Evolutionary conservation across 352 stramenopile species (phyloP), one percentile per base, ranked within the genome.

Genomic region (Peronosclerospora sorghi): DNA sequence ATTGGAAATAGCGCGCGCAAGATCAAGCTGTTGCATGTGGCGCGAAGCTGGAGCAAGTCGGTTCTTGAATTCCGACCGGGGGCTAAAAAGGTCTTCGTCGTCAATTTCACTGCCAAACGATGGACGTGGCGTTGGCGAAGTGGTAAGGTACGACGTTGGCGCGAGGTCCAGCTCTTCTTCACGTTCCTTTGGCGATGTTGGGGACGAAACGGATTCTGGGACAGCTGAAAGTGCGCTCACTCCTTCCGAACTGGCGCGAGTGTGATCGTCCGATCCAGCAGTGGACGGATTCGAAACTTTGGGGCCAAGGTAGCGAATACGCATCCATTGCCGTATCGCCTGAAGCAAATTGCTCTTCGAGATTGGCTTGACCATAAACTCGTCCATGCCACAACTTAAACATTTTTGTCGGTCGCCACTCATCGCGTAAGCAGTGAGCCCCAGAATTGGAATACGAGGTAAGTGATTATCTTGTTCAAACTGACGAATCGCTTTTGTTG

Each of bases 281-380:
- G 50, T 30, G 15, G 48, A 53, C 15, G 41, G 24, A 18, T 39
- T 57, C 5, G 56, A 32, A 4, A 48, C 59, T 45, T 73, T 66
- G 27, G 53, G 35, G 8, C 56, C 45, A 21, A 75, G 51, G 41
- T 77, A 83, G 5, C 71, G 68, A 43, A 76, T 45, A 18, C 73
- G 65, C 56, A 83, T 75, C 73, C 73, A 85, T 37, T 83, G 70
- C 6, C 68, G 50, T 40, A 85, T 83, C 0, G 68, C 64, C 38
- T 85, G 77, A 0, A 69, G 55, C 36, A 85, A 54, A 34, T 61
- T 78, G 23, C 58, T 58, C 40, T 85, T 85, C 21, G 73, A 78
- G 44, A 86, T 86, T 12, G 73, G 73, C 28, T 86, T 86, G 5
- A 83, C 73, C 59, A 86, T 82, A 45, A 86, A 86, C 48, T 86